Conservation (phyloP, 2,329 filamentous ascomycete species). For the Botrytis hyacinthi region DNA sequence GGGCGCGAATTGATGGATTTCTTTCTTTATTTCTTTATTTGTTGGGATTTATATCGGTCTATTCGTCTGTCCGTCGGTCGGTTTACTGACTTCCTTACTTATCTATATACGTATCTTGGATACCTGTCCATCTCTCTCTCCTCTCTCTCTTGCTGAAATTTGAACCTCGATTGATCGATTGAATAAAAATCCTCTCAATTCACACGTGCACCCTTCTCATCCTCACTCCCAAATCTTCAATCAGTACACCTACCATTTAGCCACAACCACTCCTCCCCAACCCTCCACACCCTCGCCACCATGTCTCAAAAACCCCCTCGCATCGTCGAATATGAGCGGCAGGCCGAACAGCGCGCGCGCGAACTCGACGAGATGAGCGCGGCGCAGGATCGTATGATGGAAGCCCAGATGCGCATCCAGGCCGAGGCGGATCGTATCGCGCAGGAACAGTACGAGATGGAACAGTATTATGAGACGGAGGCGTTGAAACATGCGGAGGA, state of each 20-base stretch:
- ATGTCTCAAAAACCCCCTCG: slow-evolving; percentile 28
- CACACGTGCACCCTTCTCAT: background rate
- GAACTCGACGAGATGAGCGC: slow-evolving; percentile 31
- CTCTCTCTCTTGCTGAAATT: too few species aligned
- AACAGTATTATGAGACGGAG: slow-evolving; percentile 38
- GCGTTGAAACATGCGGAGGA: slow-evolving; percentile 37
- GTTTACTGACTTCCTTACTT: background rate
- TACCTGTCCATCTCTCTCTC: background rate
- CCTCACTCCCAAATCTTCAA: too few species aligned
- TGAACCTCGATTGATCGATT: too few species aligned
- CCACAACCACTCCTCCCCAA: background rate
- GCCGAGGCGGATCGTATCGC: slow-evolving; percentile 35
- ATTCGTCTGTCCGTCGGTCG: background rate
- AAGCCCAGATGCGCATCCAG: slow-evolving; percentile 29
- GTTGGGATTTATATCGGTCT: too few species aligned
- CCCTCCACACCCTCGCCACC: too few species aligned
- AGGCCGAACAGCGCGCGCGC: slow-evolving; percentile 35
- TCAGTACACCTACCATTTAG: background rate
- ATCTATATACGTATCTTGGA: background rate
- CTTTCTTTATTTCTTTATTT: too few species aligned
- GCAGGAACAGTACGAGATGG: slow-evolving; percentile 39
- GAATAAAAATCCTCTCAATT: background rate
- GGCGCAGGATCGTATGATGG: slow-evolving; percentile 33
- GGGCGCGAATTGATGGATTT: too few species aligned
- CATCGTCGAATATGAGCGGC: slow-evolving; percentile 37